Base-by-base conservation (phyloP, 2,329 filamentous ascomycete species). In the Arthrinium puccinioides region DNA sequence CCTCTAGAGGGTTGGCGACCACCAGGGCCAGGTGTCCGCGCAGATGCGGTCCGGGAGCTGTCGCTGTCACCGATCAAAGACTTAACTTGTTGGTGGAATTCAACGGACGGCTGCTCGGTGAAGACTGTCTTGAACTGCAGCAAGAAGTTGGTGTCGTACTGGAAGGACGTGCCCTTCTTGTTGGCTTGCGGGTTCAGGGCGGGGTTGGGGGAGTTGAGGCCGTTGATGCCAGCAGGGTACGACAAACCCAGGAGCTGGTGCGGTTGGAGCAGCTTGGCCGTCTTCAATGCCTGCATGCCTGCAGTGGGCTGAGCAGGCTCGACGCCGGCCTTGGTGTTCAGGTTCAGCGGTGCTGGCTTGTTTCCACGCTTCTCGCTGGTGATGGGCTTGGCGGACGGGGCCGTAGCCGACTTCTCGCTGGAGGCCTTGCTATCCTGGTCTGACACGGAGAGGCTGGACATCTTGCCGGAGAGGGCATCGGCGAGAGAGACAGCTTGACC, bases 101-200 rank as follows among this genome's bases (percentile, higher is more conserved):
- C 90, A 29, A 89, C 63, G 1, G 88, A 94, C 11, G 92, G 92
- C 66, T 96, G 94, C 70, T 98, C 92, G 45, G 87, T 94, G 67
- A 96, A 98, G 15, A 95, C 87, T 51, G 78, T 78, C 66, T 96
- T 87, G 73, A 98, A 98, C 58, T 98, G 92, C 21, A 98, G 73
- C 64, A 98, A 69, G 71, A 98, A 98, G 52, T 84, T 82, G 53
- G 89, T 86, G 64, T 97, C 88, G 62, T 98, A 98, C 61, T 94
- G 89, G 70, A 94, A 94, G 28, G 79, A 82, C 60, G 80, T 84
- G 43, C 79, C 79, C 67, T 89, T 90, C 61, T 84, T 86, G 23
- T 77, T 72, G 20, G 87, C 84, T 13, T 84, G 84, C 27, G 76
- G 70, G 61, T 97, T 98, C 47, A 96, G 67, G 3, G 90, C 86